A percentile compares a stretch with the other conserved stretches of the same genome.
Evolutionary conservation across 306 rosid species (phyloP).

Genomic region (Glycine tomentella): DNA sequence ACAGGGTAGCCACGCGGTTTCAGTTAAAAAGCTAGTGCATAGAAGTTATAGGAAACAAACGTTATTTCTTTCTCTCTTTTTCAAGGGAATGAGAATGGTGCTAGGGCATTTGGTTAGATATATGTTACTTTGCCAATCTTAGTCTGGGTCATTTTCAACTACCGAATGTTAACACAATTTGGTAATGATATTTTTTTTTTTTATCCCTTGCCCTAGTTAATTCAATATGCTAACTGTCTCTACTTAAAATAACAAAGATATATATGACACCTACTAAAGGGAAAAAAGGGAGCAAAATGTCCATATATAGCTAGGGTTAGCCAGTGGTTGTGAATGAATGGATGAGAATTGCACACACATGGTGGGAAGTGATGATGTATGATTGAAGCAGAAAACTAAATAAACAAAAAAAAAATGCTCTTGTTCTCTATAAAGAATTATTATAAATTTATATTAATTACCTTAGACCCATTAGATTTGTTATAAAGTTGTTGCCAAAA

Average conservation of each 20-base stretch:
- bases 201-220: constrained; percentile 15
- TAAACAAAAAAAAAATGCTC: neutral
- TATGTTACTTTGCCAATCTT: constrained; percentile 3
- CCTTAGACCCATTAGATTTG: constrained; percentile 21
- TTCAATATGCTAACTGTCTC: neutral
- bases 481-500: constrained; percentile 40
- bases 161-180: neutral
- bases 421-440: neutral
- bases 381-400: neutral
- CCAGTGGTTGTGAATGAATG: neutral
- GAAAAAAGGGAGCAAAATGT: constrained; percentile 29
- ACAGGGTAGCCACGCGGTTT: neutral
- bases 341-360: constrained; percentile 34
- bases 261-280: neutral
- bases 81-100: neutral
- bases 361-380: constrained; percentile 23
- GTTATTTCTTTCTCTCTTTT: constrained; percentile 18
- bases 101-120: neutral
- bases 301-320: constrained; percentile 25
- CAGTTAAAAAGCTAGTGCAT: constrained; percentile 19
- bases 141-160: constrained; percentile 9
- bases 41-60: neutral
- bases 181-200: neutral
- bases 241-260: constrained; percentile 2
- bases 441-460: neutral